Base-by-base conservation (phyloP, 441 rosid genomes). In the Bruguiera hainesii region DNA sequence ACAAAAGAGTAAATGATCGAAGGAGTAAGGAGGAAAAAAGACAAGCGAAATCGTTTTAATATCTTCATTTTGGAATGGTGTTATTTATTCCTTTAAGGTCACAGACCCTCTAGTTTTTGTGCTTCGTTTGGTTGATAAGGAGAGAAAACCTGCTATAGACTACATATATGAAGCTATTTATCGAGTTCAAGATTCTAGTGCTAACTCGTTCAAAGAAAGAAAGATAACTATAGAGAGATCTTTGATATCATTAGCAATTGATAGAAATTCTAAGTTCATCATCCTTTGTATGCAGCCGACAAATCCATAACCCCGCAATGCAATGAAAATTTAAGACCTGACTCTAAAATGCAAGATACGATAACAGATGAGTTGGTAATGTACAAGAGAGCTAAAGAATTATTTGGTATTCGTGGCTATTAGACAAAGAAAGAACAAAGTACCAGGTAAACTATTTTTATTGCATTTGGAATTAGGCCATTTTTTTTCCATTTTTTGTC, bases 141-240 rank as follows among this genome's bases (percentile, higher is more conserved):
- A 29, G 51, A 46, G 10, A 35, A 35, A 7, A 35, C 49, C 69
- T 8, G 7, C 71, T 0, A 75, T 75, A 56, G 58, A 60, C 0
- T 70, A 70, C 16, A 68, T 75, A 3, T 61, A 55, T 55, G 30
- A 70, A 60, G 71, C 60, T 2, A 66, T 65, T 37, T 48, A 75
- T 18, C 18, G 35, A 35, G 48, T 61, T 9, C 61, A 75, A 26
- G 53, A 67, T 53, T 53, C 33, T 6, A 67, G 63, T 25, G n/a
- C 9, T 0, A 49, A 13, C 0, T 35, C 72, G 1, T 48, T 67
- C 39, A n/a, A 42, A 0, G 19, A 23, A 7, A 37, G 50, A 7
- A 26, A 26, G 23, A 23, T 23, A 23, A 23, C 23, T 23, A 0
- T 0, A 23, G 23, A 29, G 15, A 25, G 0, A 66, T 71, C 7